Evolutionary conservation across 768 basidiomycete species (phyloP), one percentile per base, ranked within the genome.

Genomic region (Termitomyces sp.): DNA sequence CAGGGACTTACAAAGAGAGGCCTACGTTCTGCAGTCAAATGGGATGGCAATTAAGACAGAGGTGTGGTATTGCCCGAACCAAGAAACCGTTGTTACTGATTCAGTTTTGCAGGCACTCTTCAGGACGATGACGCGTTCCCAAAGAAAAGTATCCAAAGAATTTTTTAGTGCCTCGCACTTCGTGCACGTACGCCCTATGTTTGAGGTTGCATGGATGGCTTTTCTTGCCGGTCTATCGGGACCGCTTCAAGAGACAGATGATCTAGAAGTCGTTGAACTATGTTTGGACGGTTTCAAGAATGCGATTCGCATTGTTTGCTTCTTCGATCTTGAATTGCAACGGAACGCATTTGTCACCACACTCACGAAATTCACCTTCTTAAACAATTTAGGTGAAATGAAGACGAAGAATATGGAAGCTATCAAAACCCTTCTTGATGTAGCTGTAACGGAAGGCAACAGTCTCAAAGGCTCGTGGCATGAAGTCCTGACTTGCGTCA

Each of bases 391-490:
- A 5, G 94, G 94, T 54, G 97, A 98, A 76, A 99, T 99, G 97
- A 95, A 94, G 73, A 81, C 92, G 34, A 98, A 98, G 78, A 98
- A 98, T 67, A 97, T 99, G 85, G 97, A 98, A 68, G 97, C 96
- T 6, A 98, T 99, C 75, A 98, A 98, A 72, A 75, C 92, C 3
- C 77, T 99, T 51, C 76, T 99, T 11, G 97, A 98, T 66, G 85
- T 99, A 43, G 96, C 97, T 16, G 89, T 96, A 40, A 89, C 84
- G n/a, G 95, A 99, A 68, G 97, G 97, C 58, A 98, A 97, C 69
- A 87, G 92, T 68, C 80, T 99, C 59, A 97, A 95, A 74, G 88
- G 87, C 1, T 94, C 90, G 19, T 99, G 97, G 97, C 88, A 89
- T 63, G 97, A 99, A 63, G 93, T 99, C 28, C 72, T 99, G 62